Base-by-base conservation (phyloP, 495 filamentous ascomycete species). In the Penicillium malachiteum region DNA sequence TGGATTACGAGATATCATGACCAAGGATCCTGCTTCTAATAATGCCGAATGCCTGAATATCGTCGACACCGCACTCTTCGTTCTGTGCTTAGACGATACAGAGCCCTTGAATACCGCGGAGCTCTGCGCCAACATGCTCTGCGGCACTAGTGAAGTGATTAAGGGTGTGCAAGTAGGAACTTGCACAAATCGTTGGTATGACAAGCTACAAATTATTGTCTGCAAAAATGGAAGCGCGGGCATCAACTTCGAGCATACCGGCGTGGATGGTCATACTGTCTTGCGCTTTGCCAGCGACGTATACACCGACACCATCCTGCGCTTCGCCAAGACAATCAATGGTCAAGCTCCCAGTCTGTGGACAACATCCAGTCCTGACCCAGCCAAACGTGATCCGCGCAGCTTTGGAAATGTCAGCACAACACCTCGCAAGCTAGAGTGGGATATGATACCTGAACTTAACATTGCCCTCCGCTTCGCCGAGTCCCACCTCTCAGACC, bases 211-310 rank as follows among this genome's bases (percentile, higher is more conserved):
- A 68, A 97, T 98, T 57, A 98, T 98, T 51, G 94, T 98, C 38
- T 97, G 95, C 81, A 95, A 96, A 77, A 98, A 97, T 73, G 94
- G 94, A 9, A 94, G 88, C 57, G 94, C 94, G 0, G 94, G 94
- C 30, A 97, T 98, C 84, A 98, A 98, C 71, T 97, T 97, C 59
- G 94, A 98, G 68, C 94, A 98, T 68, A 98, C 94, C 0, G 95
- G 95, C 59, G 94, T 98, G 6, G 94, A 98, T 67, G 94, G 94
- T 12, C 94, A 98, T 66, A 98, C 94, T 2, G 95, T 98, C 5
- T 80, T 98, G 44, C 89, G 94, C 13, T 96, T 98, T 66, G 94
- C 95, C 34, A 94, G 88, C 58, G 94, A 98, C 67, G 77, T 98
- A 42, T 98, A 97, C 72, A 97, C 94, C 0, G 95, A 98, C 72